Evolutionary conservation across 805 yeast genomes (phyloP), one percentile per base, ranked within the genome.

Genomic region (Barnettozyma wickerhamii): DNA sequence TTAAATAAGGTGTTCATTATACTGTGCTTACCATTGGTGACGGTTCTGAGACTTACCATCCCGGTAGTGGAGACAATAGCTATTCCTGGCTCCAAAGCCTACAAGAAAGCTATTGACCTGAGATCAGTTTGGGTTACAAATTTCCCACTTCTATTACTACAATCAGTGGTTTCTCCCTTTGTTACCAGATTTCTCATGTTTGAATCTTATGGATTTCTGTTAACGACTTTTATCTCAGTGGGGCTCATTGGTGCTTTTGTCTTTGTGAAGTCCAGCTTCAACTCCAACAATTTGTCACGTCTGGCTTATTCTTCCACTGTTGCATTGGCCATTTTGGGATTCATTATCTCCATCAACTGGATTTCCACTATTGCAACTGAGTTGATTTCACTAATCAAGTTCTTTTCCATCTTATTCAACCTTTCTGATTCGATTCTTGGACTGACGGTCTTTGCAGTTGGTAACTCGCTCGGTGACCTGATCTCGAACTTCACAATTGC

Each of bases 401-500:
- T 82, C 26, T 59, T 84, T 43, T 79, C 90, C 0, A 64, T 77
- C 2, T 65, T 79, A 1, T 77, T 77, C 39, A 57, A 76, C 33
- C 57, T 91, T 10, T 77, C 89, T 12, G 93, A 87, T 49, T 90
- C 90, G 1, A 74, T 90, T 10, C 63, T 91, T 21, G 99, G 99
- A 0, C 65, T 89, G 10, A 91, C 98, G 0, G 73, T 91, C 0
- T 91, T 91, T 66, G 96, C 98, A 0, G 66, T 91, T 48, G 99
- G 99, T 12, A 93, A 91, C 60, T 90, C 96, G 0, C 63, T 87
- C 10, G 97, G 97, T 7, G 99, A 91, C 56, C 67, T 90, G 38
- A 80, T 90, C 2, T 84, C 96, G 0, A 88, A 91, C 52, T 65
- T 82, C 35, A 84, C 95, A 0, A 79, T 91, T 37, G 90, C 96